A percentile compares a stretch with the other conserved stretches of the same genome.
Conservation (phyloP, 345 rosid species). For the Gossypium mustelinum region DNA sequence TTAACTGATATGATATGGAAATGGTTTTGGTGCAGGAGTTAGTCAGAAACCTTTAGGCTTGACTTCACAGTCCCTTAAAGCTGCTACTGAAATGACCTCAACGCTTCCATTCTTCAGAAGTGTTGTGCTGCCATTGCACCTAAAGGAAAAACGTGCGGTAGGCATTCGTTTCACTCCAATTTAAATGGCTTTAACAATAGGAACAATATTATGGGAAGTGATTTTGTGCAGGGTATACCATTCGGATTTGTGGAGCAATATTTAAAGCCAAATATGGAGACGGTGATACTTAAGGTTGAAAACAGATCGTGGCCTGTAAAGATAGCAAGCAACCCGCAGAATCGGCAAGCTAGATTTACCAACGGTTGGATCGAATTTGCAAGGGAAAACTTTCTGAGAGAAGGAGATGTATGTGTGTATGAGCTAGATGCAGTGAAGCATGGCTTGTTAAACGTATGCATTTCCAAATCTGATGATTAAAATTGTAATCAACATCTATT, state of each 20-base stretch:
- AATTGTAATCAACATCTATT: no score
- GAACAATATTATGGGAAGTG: not conserved
- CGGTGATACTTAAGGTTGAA: constrained; percentile 6
- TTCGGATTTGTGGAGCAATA: not conserved
- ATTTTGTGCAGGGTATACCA: not conserved
- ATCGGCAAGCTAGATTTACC: not conserved
- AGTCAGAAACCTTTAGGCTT: not conserved
- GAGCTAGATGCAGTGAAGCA: not conserved
- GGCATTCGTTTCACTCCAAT: not conserved
- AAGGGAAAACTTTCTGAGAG: not conserved
- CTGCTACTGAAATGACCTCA: not conserved
- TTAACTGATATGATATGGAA: not conserved
- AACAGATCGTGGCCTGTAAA: constrained; percentile 12
- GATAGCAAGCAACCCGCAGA: not conserved
- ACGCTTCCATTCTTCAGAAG: not conserved
- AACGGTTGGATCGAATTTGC: constrained; percentile 1
- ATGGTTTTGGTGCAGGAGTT: not conserved
- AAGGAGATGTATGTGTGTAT: constrained; percentile 7
- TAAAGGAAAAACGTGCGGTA: not conserved
- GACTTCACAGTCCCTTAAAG: not conserved
- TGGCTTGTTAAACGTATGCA: not conserved
- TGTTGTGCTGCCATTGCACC: constrained; percentile 2
- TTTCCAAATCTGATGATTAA: not conserved
- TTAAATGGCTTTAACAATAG: not conserved
- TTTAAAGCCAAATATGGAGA: not conserved